These are phyloP conservation scores for Rhodofomes roseus DNA, from an alignment of 1,284 basidiomycete genomes.

Conservation along the genomic window DNA sequence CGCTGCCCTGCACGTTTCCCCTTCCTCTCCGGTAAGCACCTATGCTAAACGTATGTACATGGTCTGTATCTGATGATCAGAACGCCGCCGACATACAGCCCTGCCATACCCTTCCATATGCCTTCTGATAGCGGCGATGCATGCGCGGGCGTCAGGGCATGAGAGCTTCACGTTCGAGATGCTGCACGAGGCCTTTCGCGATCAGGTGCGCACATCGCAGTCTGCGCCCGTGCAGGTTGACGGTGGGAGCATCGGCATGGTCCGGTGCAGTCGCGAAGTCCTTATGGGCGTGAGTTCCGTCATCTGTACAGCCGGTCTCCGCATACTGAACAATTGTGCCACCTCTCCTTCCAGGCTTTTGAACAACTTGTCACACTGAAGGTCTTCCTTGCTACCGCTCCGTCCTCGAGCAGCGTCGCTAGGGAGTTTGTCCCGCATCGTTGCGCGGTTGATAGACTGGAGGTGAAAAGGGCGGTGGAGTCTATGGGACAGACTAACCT, in stretches of 20 bases:
- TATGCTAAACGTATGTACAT: not conserved
- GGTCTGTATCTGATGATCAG: not conserved
- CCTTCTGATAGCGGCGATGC: conserved; percentile 67
- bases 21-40: conserved; percentile 47
- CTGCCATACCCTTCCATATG: conserved; percentile 72
- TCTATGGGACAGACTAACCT: conserved; percentile 63
- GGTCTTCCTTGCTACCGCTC: conserved; percentile 47
- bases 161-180: conserved; percentile 75
- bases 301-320: not conserved
- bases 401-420: conserved; percentile 42
- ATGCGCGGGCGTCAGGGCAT: conserved; percentile 63
- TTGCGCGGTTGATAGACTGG: conserved; percentile 51
- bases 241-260: conserved; percentile 73
- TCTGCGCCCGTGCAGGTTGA: conserved; percentile 72
- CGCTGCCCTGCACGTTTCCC: conserved; percentile 47
- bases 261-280: conserved; percentile 56
- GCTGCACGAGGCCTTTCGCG: conserved; percentile 64
- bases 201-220: conserved; percentile 62
- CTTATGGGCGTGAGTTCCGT: conserved; percentile 51
- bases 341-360: conserved; percentile 50
- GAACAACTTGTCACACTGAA: conserved; percentile 53
- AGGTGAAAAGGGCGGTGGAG: conserved; percentile 65
- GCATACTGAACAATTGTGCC: not conserved
- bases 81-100: conserved; percentile 33
- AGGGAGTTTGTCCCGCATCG: conserved; percentile 69